These are phyloP conservation scores for Heterobasidion occidentale DNA, from an alignment of 1,284 basidiomycete species.

Conservation along the genomic window DNA sequence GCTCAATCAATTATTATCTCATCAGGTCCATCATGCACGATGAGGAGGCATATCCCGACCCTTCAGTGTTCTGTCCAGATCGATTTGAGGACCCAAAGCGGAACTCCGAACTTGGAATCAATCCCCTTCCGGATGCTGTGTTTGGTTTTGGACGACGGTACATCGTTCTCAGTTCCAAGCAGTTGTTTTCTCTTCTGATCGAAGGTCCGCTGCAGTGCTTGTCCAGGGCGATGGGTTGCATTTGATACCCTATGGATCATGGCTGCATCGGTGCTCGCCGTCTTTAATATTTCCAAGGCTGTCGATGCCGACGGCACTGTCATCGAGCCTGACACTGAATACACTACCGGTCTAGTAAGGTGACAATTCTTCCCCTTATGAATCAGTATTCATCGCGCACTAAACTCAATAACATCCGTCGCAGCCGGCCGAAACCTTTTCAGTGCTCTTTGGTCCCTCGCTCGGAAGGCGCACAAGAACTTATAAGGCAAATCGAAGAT, in stretches of 20 bases:
- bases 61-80: constrained; percentile 1
- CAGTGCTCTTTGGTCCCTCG: background rate
- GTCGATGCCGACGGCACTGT: constrained; percentile 26
- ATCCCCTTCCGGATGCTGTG: constrained; percentile 8
- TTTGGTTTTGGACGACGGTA: constrained; percentile 32
- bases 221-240: constrained; percentile 36
- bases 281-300: constrained; percentile 32
- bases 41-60: background rate
- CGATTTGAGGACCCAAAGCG: constrained; percentile 10
- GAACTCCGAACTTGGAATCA: constrained; percentile 11
- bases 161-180: background rate
- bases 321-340: background rate
- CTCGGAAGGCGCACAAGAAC: background rate
- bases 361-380: background rate
- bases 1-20: no score
- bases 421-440: background rate
- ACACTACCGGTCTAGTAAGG: background rate
- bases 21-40: constrained; percentile 1
- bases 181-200: no score
- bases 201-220: constrained; percentile 21
- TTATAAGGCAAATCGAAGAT: background rate
- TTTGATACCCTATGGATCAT: constrained; percentile 41
- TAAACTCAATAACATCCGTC: background rate
- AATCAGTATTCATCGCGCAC: background rate
- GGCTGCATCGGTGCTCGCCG: constrained; percentile 34